A percentile compares a stretch with the other conserved stretches of the same genome.
These are phyloP conservation scores for Plectosphaerella cucumerina DNA, from an alignment of 2,329 filamentous ascomycete species.

Conservation along the genomic window DNA sequence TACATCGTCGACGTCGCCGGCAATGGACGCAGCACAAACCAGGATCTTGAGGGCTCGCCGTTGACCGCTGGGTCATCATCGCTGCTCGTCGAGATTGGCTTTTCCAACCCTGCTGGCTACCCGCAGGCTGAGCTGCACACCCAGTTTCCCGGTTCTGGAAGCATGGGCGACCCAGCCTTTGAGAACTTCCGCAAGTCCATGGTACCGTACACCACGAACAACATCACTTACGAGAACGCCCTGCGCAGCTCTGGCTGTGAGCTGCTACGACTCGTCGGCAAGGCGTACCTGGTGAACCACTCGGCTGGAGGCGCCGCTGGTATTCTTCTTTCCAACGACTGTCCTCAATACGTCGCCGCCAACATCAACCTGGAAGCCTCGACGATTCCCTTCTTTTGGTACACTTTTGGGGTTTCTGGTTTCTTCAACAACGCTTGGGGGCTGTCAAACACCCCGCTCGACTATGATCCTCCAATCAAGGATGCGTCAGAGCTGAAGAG, in stretches of 20 bases:
- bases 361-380: constrained; percentile 22
- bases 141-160: constrained; percentile 32
- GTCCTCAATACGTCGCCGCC: constrained; percentile 18
- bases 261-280: constrained; percentile 20
- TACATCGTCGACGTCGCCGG: constrained; percentile 38
- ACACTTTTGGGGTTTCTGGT: constrained; percentile 11
- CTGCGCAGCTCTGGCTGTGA: constrained; percentile 23
- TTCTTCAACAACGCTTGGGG: constrained; percentile 28
- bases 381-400: constrained; percentile 19
- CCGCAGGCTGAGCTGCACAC: constrained; percentile 22
- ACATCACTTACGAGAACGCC: constrained; percentile 19
- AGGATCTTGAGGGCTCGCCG: constrained; percentile 15
- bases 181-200: constrained; percentile 24
- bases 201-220: constrained; percentile 21
- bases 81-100: constrained; percentile 20
- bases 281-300: constrained; percentile 24
- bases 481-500: constrained; percentile 8
- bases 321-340: constrained; percentile 20
- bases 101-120: constrained; percentile 28
- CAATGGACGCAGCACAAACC: constrained; percentile 28
- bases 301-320: constrained; percentile 16
- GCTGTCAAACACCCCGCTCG: constrained; percentile 34
- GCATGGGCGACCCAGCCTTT: constrained; percentile 19
- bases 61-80: constrained; percentile 11
- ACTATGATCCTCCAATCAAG: constrained; percentile 31